phyloP scores from a whole-genome alignment of 371 early-diverging fungal genomes.

The Funneliformis caledonium region DNA sequence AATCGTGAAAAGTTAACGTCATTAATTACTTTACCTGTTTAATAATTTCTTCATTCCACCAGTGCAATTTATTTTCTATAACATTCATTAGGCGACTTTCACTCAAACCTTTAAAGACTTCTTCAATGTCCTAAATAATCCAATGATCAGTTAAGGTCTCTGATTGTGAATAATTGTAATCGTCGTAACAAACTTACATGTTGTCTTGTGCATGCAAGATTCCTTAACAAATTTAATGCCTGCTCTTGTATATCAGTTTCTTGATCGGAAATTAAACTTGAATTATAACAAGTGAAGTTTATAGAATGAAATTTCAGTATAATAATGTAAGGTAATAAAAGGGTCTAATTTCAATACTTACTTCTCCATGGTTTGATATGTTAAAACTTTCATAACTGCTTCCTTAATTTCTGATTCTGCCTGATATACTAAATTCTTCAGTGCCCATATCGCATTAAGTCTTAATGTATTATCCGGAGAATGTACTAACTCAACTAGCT shows the following conservation, averaged over 20 bases:
- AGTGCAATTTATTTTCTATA: constrained; percentile 67
- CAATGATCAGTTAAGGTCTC: not conserved
- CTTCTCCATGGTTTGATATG: constrained; percentile 61
- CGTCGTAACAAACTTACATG: constrained; percentile 47
- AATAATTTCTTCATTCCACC: constrained; percentile 47
- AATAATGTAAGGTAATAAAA: not conserved
- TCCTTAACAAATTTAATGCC: constrained; percentile 78
- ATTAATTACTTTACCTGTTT: constrained; percentile 47
- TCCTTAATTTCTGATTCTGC: constrained; percentile 72
- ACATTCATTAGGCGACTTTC: constrained; percentile 63
- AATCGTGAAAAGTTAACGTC: not conserved
- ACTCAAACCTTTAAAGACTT: constrained; percentile 75
- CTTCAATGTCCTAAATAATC: constrained; percentile 62
- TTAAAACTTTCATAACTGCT: constrained; percentile 70
- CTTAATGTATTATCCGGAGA: constrained; percentile 59
- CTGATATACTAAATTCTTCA: constrained; percentile 81
- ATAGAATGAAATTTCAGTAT: not conserved
- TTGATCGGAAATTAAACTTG: constrained; percentile 65
- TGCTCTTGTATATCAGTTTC: constrained; percentile 75
- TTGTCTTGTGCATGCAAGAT: constrained; percentile 72
- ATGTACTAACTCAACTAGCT: constrained; percentile 68
- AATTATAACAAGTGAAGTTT: constrained; percentile 16
- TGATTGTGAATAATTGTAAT: not conserved
- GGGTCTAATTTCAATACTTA: constrained; percentile 38
- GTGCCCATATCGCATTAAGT: constrained; percentile 83